These are phyloP conservation scores for Botrytis elliptica DNA, from an alignment of 2,329 filamentous ascomycete genomes.

Conservation along the genomic window DNA sequence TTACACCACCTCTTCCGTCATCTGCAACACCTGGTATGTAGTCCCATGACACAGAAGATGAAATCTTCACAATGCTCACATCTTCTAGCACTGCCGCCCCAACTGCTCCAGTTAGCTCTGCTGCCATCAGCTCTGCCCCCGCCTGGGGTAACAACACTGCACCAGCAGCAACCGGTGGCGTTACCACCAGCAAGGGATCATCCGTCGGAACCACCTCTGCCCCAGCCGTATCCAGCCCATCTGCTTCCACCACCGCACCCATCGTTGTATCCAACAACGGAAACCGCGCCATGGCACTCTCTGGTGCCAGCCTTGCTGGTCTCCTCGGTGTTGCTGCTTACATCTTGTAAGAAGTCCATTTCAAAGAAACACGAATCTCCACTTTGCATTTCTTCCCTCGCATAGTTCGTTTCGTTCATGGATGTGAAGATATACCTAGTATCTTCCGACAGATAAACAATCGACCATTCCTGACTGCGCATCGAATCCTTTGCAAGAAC, in stretches of 20 bases:
- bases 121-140: constrained; percentile 35
- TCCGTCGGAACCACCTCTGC: constrained; percentile 32
- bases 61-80: background rate
- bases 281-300: constrained; percentile 55
- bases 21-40: constrained; percentile 54
- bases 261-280: constrained; percentile 55
- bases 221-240: constrained; percentile 19
- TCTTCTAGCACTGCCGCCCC: constrained; percentile 26
- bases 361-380: background rate
- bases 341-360: constrained; percentile 38
- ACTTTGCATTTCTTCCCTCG: background rate
- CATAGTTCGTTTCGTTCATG: background rate
- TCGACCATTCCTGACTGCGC: background rate
- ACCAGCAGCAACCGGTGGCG: constrained; percentile 25
- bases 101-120: constrained; percentile 27
- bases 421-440: background rate
- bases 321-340: constrained; percentile 57
- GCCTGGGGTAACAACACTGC: constrained; percentile 27
- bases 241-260: constrained; percentile 33
- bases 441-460: background rate
- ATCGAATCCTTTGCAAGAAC: background rate
- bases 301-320: constrained; percentile 59
- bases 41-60: background rate
- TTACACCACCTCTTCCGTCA: constrained; percentile 32
- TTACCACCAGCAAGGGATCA: constrained; percentile 25